Evolutionary conservation across 352 stramenopile species (phyloP).

Genomic region (Phytophthora cactorum): DNA sequence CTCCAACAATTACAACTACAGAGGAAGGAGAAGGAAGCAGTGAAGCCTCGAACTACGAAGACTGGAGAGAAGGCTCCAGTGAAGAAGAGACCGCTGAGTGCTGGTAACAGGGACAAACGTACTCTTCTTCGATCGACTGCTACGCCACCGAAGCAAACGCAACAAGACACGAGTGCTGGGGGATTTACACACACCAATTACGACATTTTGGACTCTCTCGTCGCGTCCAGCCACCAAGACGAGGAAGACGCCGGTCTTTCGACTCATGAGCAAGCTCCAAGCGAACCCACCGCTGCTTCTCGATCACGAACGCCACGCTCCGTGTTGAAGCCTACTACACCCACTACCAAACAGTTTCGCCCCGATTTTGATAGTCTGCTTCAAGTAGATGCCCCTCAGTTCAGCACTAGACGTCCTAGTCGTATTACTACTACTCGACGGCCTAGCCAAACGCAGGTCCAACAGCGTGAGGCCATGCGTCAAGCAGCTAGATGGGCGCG

Average conservation of each 20-base stretch:
- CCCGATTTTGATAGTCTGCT: slow-evolving; percentile 55
- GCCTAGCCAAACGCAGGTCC: slow-evolving; percentile 29
- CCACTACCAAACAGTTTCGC: slow-evolving; percentile 23
- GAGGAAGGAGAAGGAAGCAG: slow-evolving; percentile 11
- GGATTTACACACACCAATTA: slow-evolving; percentile 26
- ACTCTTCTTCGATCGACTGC: background rate
- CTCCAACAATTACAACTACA: slow-evolving; percentile 70
- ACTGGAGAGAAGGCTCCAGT: background rate
- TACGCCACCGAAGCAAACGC: slow-evolving; percentile 4
- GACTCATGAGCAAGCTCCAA: slow-evolving; percentile 34
- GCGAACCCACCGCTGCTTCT: slow-evolving; percentile 29
- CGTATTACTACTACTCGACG: slow-evolving; percentile 19
- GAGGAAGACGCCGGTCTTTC: slow-evolving; percentile 25
- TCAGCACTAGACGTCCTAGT: slow-evolving; percentile 29
- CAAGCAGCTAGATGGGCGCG: slow-evolving; percentile 37
- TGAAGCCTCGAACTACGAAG: slow-evolving; percentile 5
- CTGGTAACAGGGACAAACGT: slow-evolving; percentile 14
- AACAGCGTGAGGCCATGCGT: slow-evolving; percentile 36
- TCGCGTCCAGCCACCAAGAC: slow-evolving; percentile 29
- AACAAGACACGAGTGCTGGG: slow-evolving; percentile 1
- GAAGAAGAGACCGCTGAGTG: slow-evolving; percentile 26
- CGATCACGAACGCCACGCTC: slow-evolving; percentile 12
- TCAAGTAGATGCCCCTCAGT: slow-evolving; percentile 33
- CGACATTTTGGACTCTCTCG: slow-evolving; percentile 51
- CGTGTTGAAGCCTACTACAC: slow-evolving; percentile 13